These are phyloP conservation scores for Parsonsia alboflavescens DNA, from an alignment of 257 asterid genomes.

Conservation along the genomic window DNA sequence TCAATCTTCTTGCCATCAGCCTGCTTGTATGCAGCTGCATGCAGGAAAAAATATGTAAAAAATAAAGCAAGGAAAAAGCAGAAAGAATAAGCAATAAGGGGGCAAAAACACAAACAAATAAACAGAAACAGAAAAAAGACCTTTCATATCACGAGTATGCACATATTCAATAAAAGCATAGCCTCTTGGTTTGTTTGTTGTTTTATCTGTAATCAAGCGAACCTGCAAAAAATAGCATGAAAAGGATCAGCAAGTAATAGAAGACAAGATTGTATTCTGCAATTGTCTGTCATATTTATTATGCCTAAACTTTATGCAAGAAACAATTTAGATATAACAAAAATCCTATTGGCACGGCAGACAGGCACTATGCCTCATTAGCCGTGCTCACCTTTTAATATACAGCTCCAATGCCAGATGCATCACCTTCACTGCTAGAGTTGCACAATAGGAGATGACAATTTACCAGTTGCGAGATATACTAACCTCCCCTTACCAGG, in stretches of 20 bases:
- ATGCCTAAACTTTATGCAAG: conserved; percentile 11
- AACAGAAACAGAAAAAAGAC: conserved; percentile 29
- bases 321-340: conserved; percentile 21
- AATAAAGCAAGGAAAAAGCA: background rate
- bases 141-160: conserved; percentile 96
- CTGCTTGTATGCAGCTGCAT: conserved; percentile 96
- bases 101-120: background rate
- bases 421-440: conserved; percentile 93
- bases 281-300: conserved; percentile 18
- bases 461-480: conserved; percentile 64
- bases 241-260: conserved; percentile 24
- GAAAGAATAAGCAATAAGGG: background rate
- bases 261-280: conserved; percentile 11
- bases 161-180: conserved; percentile 88
- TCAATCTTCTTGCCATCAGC: conserved; percentile 98
- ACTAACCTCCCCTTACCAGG: conserved; percentile 99
- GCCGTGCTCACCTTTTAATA: conserved; percentile 99
- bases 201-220: conserved; percentile 69
- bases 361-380: conserved; percentile 90
- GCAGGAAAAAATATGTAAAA: background rate
- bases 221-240: conserved; percentile 54
- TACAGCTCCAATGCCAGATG: conserved; percentile 90
- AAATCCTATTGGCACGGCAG: conserved; percentile 96
- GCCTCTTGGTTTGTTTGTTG: conserved; percentile 82
- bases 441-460: conserved; percentile 70